Evolutionary conservation across 163 green algal species (phyloP), one percentile per base, ranked within the genome.

Genomic region (Smithsoniella earleae): DNA sequence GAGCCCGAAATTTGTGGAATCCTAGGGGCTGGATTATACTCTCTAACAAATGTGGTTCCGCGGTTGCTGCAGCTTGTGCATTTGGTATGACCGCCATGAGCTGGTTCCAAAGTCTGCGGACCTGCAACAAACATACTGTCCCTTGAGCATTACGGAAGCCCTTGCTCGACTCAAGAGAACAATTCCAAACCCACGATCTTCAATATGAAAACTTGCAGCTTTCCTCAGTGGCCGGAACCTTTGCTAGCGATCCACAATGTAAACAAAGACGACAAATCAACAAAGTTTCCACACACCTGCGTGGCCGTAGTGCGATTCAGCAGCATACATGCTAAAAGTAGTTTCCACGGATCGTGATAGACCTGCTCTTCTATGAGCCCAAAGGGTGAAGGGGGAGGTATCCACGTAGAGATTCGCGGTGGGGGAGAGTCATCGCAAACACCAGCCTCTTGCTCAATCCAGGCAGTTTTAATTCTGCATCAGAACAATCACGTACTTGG

Each of bases 301-400:
- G 69, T 76, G 34, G 69, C 78, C 1, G 75, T 80, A 2, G 90
- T 96, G 72, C 92, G 93, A 79, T 97, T 97, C 2, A 97, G 85
- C 58, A 97, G 85, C 74, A 96, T 89, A 82, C 92, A 97, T 1
- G 85, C 88, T 66, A 97, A 79, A 66, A 97, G 81, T 63, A 97
- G 77, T 65, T 86, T 86, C 92, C 92, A 97, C n/a, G 92, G 92
- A 77, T 96, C 79, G 1, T 77, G 36, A 46, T 86, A 96, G 73
- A 97, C 73, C 79, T 89, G 76, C 83, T 97, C 92, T 84, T 97
- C 90, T 2, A 97, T 77, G 27, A 97, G 79, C 3, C 86, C 86
- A 66, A 82, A 95, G 2, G 90, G 89, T 16, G 83, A 92, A 10
- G 77, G 78, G 1, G 91, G 91, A 5, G 91, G 89, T 16, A 77